phyloP scores from a whole-genome alignment of 2,329 filamentous ascomycete species.

The Sporothrix mexicana region DNA sequence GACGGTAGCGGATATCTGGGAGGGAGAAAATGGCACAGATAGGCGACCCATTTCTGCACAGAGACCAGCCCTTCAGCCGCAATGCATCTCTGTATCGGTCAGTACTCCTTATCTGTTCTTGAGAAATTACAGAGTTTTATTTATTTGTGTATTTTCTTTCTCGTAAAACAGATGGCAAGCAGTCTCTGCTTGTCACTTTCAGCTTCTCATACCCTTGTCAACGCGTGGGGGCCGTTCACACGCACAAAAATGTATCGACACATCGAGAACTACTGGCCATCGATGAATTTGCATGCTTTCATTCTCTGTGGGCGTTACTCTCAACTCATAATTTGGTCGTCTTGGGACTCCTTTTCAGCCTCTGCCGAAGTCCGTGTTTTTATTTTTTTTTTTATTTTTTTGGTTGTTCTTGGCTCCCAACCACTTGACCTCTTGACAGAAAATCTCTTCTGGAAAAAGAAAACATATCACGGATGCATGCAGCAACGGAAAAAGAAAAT shows the following conservation, averaged over 20 bases:
- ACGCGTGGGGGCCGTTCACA: constrained; percentile 1
- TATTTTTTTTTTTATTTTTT: background rate
- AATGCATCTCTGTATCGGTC: no score
- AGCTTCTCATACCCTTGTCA: background rate
- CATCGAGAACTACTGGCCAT: no score
- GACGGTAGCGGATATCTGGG: background rate
- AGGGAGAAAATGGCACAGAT: background rate
- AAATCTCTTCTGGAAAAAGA: background rate
- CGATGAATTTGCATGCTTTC: no score
- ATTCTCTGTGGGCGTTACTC: no score
- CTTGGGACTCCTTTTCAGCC: background rate
- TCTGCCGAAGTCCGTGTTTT: background rate
- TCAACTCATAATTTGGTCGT: background rate
- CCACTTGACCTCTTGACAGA: background rate
- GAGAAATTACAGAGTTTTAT: no score
- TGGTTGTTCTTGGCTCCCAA: background rate
- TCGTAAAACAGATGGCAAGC: background rate
- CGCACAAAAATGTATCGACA: background rate
- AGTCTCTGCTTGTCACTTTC: background rate
- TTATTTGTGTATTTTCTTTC: no score
- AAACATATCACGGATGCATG: constrained; percentile 4
- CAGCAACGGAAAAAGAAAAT: constrained; percentile 1
- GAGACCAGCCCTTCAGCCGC: no score
- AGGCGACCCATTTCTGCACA: background rate
- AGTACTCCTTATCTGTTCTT: no score